phyloP scores from a whole-genome alignment of 495 filamentous ascomycete species.

The Entonaema liquescens region DNA sequence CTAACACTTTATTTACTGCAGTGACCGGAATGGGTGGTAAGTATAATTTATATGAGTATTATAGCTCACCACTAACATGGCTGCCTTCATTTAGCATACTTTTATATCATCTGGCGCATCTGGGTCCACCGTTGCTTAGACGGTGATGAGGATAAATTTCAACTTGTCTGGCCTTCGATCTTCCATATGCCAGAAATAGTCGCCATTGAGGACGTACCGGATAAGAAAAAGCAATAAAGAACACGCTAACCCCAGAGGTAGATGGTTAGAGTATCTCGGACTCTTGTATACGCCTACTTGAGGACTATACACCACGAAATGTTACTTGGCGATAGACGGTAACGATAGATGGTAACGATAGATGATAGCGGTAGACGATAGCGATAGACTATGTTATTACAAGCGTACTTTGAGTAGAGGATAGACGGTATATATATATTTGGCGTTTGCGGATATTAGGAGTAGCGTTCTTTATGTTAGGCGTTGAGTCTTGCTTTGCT shows the following conservation, averaged over 20 bases:
- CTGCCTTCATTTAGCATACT: constrained; percentile 71
- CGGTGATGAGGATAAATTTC: constrained; percentile 76
- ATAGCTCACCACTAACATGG: constrained; percentile 48
- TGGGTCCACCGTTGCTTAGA: constrained; percentile 87
- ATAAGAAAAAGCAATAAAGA: constrained; percentile 47
- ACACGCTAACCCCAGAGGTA: background rate
- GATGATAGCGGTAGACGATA: background rate
- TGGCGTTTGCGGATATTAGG: background rate
- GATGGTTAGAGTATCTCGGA: background rate
- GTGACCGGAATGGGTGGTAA: constrained; percentile 53
- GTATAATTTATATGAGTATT: constrained; percentile 3
- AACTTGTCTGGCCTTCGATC: constrained; percentile 74
- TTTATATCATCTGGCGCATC: constrained; percentile 86
- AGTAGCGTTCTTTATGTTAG: background rate
- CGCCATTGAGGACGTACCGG: constrained; percentile 25
- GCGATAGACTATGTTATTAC: background rate
- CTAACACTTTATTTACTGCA: constrained; percentile 20
- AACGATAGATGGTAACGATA: background rate
- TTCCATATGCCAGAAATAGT: constrained; percentile 71
- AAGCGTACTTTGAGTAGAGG: background rate
- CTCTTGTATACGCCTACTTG: background rate
- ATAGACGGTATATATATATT: background rate
- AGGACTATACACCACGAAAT: background rate
- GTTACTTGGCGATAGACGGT: constrained; percentile 1
- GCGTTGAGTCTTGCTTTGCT: background rate